Base-by-base conservation (phyloP, 208 protist genomes). In the Acanthamoeba royreba region DNA sequence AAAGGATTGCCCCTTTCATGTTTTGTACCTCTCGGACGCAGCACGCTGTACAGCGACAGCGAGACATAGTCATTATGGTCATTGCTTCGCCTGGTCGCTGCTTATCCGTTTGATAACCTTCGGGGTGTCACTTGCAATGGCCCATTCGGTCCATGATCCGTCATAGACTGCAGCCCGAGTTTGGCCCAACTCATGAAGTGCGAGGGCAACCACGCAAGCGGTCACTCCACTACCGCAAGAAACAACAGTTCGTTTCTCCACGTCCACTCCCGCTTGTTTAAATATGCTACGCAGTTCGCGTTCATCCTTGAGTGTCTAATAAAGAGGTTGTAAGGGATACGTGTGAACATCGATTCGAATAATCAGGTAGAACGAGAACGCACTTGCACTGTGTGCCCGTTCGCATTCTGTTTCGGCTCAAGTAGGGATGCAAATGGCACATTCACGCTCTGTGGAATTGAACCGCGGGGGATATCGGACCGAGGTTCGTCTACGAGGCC, bases 191-290 rank as follows among this genome's bases (percentile, higher is more conserved):
- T 52, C 49, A 25, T 87, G 5, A 3, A 87, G 49, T 15, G 79
- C 79, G 7, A 87, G 49, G 4, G 79, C 79, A 7, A 87, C 25
- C 25, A 87, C 79, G 31, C 46, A 46, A 22, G 79, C 79, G 8
- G 79, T 87, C 0, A 87, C 79, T 42, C 79, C 79, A 25, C 79
- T 87, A 28, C 79, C 79, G 79, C 79, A 87, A 4, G 79, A 87
- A 15, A 46, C 22, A 11, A 87, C 49, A 9, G 58, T 22, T 28
- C 35, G 31, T 9, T 22, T 52, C 28, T 35, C 25, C 15, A 87
- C 11, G 25, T 87, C 46, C 79, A 87, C 79, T 52, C 79, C 79
- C 46, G 43, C 79, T 46, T 87, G 43, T 11, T 63, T 46, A 4
- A 87, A 87, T 13, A 61, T 63, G 13, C 1, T 9, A 22, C 13